Evolutionary conservation across 106 monocot genomes (phyloP).

Genomic region (Acanthochlamys bracteata): DNA sequence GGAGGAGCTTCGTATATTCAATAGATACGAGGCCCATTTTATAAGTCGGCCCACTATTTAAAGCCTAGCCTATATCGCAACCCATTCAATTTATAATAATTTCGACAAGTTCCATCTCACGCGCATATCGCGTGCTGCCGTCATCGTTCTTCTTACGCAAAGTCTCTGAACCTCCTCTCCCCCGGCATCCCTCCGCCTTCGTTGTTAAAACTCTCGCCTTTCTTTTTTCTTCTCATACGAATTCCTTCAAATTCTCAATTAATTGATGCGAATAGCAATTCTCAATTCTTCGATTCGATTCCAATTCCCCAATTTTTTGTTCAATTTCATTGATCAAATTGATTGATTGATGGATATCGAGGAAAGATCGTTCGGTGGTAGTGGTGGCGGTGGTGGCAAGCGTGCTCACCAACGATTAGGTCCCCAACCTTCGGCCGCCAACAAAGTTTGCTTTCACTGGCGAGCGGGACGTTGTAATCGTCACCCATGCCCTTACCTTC

Average conservation of each 20-base stretch:
- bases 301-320: too few relatives aligned
- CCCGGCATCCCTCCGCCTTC: neutral
- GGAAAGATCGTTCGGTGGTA: neutral
- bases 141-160: neutral
- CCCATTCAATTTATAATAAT: too few relatives aligned
- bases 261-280: neutral
- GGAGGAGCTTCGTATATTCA: too few relatives aligned
- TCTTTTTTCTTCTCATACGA: too few relatives aligned
- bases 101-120: neutral
- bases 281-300: neutral
- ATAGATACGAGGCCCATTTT: too few relatives aligned
- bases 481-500: slow-evolving; percentile 11
- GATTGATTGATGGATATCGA: slow-evolving; percentile 11
- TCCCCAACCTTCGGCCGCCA: neutral
- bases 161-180: neutral
- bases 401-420: slow-evolving; percentile 7
- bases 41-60: too few relatives aligned
- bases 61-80: too few relatives aligned
- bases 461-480: slow-evolving; percentile 10
- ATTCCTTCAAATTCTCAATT: neutral
- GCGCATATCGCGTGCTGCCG: neutral
- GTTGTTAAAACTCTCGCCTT: too few relatives aligned
- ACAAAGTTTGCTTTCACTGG: slow-evolving; percentile 14
- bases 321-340: neutral
- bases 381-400: slow-evolving; percentile 6